Conservation (phyloP, 2,329 filamentous ascomycete genomes). For the Cercospora sp. region DNA sequence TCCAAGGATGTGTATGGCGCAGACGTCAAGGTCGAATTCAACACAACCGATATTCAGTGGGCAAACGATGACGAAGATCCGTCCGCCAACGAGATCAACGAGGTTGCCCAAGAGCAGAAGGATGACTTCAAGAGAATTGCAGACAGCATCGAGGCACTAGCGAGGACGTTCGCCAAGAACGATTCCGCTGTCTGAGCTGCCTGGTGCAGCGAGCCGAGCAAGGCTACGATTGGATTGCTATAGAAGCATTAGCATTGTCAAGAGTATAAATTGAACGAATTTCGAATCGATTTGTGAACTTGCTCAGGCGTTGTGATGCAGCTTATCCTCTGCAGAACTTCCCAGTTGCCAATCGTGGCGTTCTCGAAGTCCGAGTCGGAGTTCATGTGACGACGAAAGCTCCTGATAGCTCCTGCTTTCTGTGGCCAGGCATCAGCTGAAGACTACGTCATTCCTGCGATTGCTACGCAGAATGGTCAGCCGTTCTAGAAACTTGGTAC, state of each 20-base stretch:
- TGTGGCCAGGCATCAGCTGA: background rate
- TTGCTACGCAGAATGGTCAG: background rate
- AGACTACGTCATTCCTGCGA: slow-evolving; percentile 12
- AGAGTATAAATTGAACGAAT: background rate
- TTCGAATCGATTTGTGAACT: too few species aligned
- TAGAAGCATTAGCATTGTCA: slow-evolving; percentile 21
- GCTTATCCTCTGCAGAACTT: background rate
- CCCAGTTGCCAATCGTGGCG: background rate
- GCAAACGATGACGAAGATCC: slow-evolving; percentile 43
- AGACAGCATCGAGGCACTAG: slow-evolving; percentile 46
- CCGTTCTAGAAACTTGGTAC: slow-evolving; percentile 9
- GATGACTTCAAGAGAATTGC: slow-evolving; percentile 46
- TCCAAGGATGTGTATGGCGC: slow-evolving; percentile 44
- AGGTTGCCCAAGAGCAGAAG: slow-evolving; percentile 45
- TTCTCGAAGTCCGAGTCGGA: background rate
- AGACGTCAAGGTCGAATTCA: slow-evolving; percentile 44
- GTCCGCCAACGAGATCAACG: slow-evolving; percentile 35
- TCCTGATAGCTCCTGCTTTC: slow-evolving; percentile 1
- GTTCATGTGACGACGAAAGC: slow-evolving; percentile 8
- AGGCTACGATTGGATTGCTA: slow-evolving; percentile 16
- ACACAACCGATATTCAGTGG: slow-evolving; percentile 48
- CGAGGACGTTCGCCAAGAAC: slow-evolving; percentile 44
- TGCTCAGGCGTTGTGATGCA: too few species aligned
- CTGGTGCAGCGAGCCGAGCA: background rate
- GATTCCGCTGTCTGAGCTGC: slow-evolving; percentile 35